Conservation (phyloP, 768 basidiomycete species). For the Rhodotorula paludigena region DNA sequence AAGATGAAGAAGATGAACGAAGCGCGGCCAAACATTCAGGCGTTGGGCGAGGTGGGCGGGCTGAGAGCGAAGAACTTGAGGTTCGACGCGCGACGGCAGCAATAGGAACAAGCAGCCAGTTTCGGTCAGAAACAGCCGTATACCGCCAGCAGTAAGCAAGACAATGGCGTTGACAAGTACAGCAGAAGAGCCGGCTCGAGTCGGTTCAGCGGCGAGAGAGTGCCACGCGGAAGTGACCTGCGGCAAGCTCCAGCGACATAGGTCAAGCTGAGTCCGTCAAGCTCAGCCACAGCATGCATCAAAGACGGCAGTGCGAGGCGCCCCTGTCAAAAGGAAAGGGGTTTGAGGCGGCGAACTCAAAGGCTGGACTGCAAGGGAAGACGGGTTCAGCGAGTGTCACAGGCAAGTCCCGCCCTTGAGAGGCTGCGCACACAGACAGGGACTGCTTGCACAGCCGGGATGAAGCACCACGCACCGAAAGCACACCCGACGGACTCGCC, state of each 20-base stretch:
- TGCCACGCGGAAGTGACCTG: conserved; percentile 2
- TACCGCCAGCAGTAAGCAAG: conserved; percentile 61
- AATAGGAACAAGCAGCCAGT: conserved; percentile 2
- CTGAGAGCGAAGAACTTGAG: neutral
- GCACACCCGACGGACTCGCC: conserved; percentile 39
- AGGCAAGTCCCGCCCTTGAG: too few species aligned
- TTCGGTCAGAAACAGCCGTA: conserved; percentile 61
- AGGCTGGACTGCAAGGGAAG: conserved; percentile 28
- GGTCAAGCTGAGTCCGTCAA: conserved; percentile 30
- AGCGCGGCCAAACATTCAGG: conserved; percentile 66
- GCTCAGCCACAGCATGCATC: neutral
- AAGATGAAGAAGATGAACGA: conserved; percentile 73
- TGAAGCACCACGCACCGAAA: conserved; percentile 17
- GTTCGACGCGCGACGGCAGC: conserved; percentile 13
- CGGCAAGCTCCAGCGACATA: conserved; percentile 35
- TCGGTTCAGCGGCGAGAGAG: conserved; percentile 58
- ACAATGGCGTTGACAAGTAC: conserved; percentile 71
- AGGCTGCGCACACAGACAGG: too few species aligned
- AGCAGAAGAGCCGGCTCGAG: conserved; percentile 75
- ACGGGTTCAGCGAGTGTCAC: neutral
- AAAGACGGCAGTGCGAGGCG: too few species aligned
- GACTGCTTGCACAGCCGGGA: too few species aligned
- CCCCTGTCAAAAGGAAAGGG: conserved; percentile 33
- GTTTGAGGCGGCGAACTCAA: conserved; percentile 40
- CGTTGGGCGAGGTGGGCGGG: conserved; percentile 25